Evolutionary conservation across 1,139 yeast genomes (phyloP), one percentile per base, ranked within the genome.

Genomic region (Blastobotrys arbuscula): DNA sequence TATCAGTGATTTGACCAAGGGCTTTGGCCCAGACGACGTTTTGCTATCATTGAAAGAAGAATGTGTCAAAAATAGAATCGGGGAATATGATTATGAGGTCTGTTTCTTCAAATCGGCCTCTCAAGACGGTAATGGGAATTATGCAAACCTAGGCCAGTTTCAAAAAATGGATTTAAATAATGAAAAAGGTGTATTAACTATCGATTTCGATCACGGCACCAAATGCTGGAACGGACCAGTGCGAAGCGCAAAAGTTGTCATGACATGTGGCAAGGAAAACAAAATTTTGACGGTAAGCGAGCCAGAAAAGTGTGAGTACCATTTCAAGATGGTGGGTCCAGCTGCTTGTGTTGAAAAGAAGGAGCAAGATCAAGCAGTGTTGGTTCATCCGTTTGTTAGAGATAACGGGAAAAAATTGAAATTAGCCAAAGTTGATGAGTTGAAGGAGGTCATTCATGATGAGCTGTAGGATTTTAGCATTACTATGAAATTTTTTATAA

Each of bases 191-290:
- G 42, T 63, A 30, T 49, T 66, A 19, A 68, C 64, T 10, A 65
- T 81, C 18, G 66, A 68, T 26, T 90, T 72, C 61, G 71, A 65
- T 5, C 65, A 73, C 31, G 99, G 99, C n/a, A 81, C 81, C 45
- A 76, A 76, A 61, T 94, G 99, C 66, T 92, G 98, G 97, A 87
- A 89, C 63, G 98, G 98, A 0, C 97, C 97, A 2, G 66, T 71
- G 26, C 78, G 99, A 63, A 76, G 83, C 33, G 90, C 89, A 0
- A 68, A 67, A 10, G 81, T 87, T 2, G 73, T 74, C 24, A 64
- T 92, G 52, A 70, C 71, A 19, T 94, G 99, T 67, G 95, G 95
- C 0, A 63, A 70, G 3, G 68, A 71, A 2, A 70, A 77, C 40
- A 72, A 75, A 51, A 69, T 94, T 28, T 49, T 81, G 26, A 67